Evolutionary conservation across 2,329 filamentous ascomycete species (phyloP).

Genomic region (Colletotrichum australisinense): DNA sequence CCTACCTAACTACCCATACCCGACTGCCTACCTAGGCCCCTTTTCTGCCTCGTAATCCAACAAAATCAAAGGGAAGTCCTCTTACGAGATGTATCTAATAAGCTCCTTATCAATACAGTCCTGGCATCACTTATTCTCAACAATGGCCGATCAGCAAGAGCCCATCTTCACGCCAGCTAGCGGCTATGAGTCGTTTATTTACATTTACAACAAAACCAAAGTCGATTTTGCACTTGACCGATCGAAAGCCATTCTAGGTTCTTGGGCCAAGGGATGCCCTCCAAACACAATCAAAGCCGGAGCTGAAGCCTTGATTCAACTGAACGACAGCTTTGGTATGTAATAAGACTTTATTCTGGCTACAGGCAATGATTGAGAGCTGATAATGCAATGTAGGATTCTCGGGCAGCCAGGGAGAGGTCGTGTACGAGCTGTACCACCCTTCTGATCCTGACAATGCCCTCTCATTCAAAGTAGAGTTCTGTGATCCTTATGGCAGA

Average conservation of each 20-base stretch:
- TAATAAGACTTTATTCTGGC: neutral
- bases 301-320: neutral
- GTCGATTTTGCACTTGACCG: neutral
- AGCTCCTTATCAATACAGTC: neutral
- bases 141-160: neutral
- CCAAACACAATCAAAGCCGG: neutral
- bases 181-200: neutral
- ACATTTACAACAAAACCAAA: neutral
- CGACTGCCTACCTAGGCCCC: no score
- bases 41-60: no score
- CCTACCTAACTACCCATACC: no score
- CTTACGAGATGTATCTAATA: neutral
- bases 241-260: neutral
- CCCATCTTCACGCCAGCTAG: neutral
- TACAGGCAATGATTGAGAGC: neutral
- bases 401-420: neutral
- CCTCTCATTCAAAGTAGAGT: neutral
- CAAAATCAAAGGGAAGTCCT: neutral
- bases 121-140: neutral
- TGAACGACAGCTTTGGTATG: neutral
- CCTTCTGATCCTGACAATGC: neutral
- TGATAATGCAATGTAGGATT: neutral
- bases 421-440: neutral
- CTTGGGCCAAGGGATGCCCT: neutral
- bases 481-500: neutral